Base-by-base conservation (phyloP, 495 filamentous ascomycete genomes). In the Aspergillus sclerotioniger region DNA sequence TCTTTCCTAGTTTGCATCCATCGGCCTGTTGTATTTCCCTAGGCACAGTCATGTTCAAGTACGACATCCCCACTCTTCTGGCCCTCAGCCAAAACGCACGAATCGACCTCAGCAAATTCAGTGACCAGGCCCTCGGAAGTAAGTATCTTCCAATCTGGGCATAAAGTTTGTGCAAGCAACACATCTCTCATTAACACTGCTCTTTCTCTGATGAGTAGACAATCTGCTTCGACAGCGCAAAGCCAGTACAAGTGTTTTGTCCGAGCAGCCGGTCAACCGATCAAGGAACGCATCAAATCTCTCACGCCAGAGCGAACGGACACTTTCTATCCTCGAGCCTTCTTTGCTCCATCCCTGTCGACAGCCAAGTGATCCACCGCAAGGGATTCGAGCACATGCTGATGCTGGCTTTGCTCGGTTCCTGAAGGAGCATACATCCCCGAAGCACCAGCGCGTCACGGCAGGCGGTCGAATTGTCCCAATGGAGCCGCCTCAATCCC, bases 381-480 rank as follows among this genome's bases (percentile, higher is more conserved):
- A 63, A 8, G 53, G 57, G n/a, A 45, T 58, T 16, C 57, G 62
- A 6, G 54, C 63, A 5, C 65, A 76, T 43, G 61, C 53, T 16
- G 69, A 78, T 32, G 65, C 66, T 13, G 79, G 79, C 0, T 82
- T 83, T 60, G 71, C 67, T 31, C 74, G 70, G 16, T 83, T 88
- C 37, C 70, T 87, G 17, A 82, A 81, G 66, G 73, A 82, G 54
- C 83, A 87, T 62, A 76, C 80, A 2, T 85, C 84, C 20, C 83
- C 85, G 6, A 81, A 74, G 15, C 79, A 82, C 46, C 74, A 87
- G 51, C 79, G 84, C 37, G 85, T 88, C 47, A 87, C 84, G 43
- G 85, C 85, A 54, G 84, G 83, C 16, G 85, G 85, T n/a, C 79
- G 77, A 33, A 82, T 88, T 44, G 82, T 88, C 16, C 82, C 84